These are phyloP conservation scores for Kwoniella sp. DNA, from an alignment of 768 basidiomycete species.

Conservation along the genomic window DNA sequence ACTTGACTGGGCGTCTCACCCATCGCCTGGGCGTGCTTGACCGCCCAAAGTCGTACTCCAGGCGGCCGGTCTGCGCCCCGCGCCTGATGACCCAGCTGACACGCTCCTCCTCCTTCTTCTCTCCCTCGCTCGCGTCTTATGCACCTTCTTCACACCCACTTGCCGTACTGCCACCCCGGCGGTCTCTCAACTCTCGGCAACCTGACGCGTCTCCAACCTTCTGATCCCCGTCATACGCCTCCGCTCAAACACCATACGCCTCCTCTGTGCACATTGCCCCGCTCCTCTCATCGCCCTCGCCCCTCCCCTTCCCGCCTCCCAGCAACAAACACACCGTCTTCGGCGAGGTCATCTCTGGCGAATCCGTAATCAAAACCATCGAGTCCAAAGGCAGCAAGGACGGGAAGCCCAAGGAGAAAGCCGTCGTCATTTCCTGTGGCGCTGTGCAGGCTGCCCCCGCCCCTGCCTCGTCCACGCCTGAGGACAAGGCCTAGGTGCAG, in stretches of 20 bases:
- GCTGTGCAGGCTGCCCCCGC: constrained; percentile 1
- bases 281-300: not conserved
- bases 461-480: not conserved
- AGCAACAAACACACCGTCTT: constrained; percentile 61
- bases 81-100: not conserved
- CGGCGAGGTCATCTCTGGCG: constrained; percentile 62
- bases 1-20: no score
- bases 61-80: not conserved
- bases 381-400: constrained; percentile 51
- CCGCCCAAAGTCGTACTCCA: no score
- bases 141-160: no score
- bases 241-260: not conserved
- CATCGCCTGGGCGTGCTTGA: no score
- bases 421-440: constrained; percentile 23
- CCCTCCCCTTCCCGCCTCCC: not conserved
- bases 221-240: not conserved
- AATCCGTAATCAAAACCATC: constrained; percentile 58
- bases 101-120: no score
- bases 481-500: no score
- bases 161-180: no score
- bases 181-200: no score
- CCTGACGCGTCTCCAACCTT: no score
- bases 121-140: no score
- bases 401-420: constrained; percentile 30
- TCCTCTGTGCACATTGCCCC: not conserved